Evolutionary conservation across 768 basidiomycete species (phyloP).

Genomic region (Hysterangium stoloniferum): DNA sequence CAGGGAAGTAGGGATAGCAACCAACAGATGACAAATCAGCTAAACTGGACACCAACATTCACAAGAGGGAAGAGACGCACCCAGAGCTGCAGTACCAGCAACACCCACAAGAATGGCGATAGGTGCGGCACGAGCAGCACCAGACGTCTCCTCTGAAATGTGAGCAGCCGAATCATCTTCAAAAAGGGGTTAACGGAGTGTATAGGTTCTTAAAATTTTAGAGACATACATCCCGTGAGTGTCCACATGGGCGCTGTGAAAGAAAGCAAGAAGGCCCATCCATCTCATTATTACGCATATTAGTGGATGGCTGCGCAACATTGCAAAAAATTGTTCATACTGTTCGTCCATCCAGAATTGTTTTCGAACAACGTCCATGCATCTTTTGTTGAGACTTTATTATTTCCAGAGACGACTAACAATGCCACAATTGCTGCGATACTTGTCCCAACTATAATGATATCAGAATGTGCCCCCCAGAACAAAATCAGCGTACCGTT

Average conservation of each 20-base stretch:
- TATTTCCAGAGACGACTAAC: slow-evolving; percentile 46
- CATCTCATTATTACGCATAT: slow-evolving; percentile 33
- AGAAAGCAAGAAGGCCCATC: slow-evolving; percentile 66
- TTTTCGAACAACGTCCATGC: slow-evolving; percentile 68
- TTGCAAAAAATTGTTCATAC: slow-evolving; percentile 29
- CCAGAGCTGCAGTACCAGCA: slow-evolving; percentile 43
- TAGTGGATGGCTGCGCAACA: neutral
- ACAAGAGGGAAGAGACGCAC: neutral
- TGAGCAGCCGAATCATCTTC: slow-evolving; percentile 72
- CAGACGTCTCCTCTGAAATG: slow-evolving; percentile 63
- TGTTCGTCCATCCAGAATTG: slow-evolving; percentile 57
- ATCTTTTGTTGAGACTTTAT: slow-evolving; percentile 56
- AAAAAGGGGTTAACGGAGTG: neutral
- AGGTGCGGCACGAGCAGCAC: slow-evolving; percentile 56
- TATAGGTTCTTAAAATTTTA: neutral
- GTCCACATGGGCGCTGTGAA: slow-evolving; percentile 79
- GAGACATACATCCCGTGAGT: slow-evolving; percentile 57
- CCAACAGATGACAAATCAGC: neutral
- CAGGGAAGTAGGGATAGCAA: neutral
- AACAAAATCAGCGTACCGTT: slow-evolving; percentile 37
- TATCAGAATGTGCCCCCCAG: neutral
- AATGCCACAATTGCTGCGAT: slow-evolving; percentile 55
- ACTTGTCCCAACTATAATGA: slow-evolving; percentile 49
- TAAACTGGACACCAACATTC: neutral
- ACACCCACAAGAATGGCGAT: slow-evolving; percentile 64